Percentiles rank a stretch among this genome's conserved stretches.
Conservation (phyloP, 768 basidiomycete genomes). For the Amanita phalloides region DNA sequence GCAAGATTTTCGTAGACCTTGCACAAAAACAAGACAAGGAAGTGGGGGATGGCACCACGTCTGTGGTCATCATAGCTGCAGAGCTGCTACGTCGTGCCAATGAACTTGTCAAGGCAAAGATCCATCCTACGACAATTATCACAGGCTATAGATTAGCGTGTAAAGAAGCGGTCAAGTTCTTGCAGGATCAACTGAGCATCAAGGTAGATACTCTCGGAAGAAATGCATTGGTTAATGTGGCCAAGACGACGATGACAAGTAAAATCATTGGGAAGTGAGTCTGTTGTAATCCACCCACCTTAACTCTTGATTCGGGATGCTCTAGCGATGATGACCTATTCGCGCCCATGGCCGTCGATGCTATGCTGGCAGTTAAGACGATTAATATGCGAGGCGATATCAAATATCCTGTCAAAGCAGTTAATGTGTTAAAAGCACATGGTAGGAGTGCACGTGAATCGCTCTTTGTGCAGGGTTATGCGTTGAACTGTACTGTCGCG, state of each 20-base stretch:
- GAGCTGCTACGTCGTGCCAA: constrained; percentile 93
- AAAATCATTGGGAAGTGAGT: constrained; percentile 96
- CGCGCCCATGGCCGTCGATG: constrained; percentile 97
- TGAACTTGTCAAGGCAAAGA: constrained; percentile 95
- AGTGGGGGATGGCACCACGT: constrained; percentile 98
- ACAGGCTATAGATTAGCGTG: constrained; percentile 96
- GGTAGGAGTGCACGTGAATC: constrained; percentile 94
- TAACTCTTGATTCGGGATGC: neutral
- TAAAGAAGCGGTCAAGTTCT: constrained; percentile 93
- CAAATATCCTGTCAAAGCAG: constrained; percentile 99
- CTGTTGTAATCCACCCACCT: neutral
- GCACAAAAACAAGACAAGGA: constrained; percentile 99
- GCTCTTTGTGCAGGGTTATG: constrained; percentile 90
- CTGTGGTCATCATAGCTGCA: constrained; percentile 96
- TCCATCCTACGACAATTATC: constrained; percentile 98
- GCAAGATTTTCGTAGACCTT: constrained; percentile 94
- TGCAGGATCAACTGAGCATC: constrained; percentile 94
- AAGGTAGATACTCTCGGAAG: constrained; percentile 89
- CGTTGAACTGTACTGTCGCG: constrained; percentile 95
- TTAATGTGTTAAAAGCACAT: constrained; percentile 96
- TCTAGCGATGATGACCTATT: constrained; percentile 92
- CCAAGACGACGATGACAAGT: constrained; percentile 98
- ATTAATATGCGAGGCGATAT: constrained; percentile 90
- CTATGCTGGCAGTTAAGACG: constrained; percentile 95
- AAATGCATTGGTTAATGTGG: constrained; percentile 89